Evolutionary conservation across 805 yeast genomes (phyloP).

Genomic region (Suhomyces canberraensis): DNA sequence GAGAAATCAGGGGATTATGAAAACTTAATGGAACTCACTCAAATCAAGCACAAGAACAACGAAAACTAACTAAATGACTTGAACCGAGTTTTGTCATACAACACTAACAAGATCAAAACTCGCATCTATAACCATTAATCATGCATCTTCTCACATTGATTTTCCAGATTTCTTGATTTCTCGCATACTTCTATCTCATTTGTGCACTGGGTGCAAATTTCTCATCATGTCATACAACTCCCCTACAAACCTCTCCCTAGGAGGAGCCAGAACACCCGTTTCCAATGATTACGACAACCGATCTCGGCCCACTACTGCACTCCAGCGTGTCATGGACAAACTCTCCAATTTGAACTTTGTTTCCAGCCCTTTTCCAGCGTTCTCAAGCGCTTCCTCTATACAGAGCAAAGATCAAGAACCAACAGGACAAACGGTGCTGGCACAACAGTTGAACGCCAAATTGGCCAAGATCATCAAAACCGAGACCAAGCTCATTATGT

Average conservation of each 20-base stretch:
- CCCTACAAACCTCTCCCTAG: background rate
- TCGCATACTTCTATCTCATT: too few species aligned
- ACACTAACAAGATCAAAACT: too few species aligned
- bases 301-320: constrained; percentile 21
- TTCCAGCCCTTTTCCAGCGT: background rate
- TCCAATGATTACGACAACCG: background rate
- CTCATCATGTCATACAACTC: background rate
- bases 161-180: too few species aligned
- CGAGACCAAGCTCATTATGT: constrained; percentile 35
- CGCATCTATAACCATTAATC: too few species aligned
- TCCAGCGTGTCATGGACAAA: constrained; percentile 19
- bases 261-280: background rate
- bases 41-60: constrained; percentile 18
- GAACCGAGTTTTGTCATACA: too few species aligned
- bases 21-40: constrained; percentile 40
- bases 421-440: constrained; percentile 14
- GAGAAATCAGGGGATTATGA: constrained; percentile 42
- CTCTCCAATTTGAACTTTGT: constrained; percentile 4
- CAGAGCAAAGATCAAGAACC: background rate
- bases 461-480: constrained; percentile 35
- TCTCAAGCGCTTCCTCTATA: background rate
- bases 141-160: too few species aligned
- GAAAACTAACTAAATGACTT: constrained; percentile 29
- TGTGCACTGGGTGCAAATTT: background rate
- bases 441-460: constrained; percentile 27